A percentile compares a stretch with the other conserved stretches of the same genome.
Evolutionary conservation across 148 eudicot genomes (phyloP).

Genomic region (Amaranthus cruentus): DNA sequence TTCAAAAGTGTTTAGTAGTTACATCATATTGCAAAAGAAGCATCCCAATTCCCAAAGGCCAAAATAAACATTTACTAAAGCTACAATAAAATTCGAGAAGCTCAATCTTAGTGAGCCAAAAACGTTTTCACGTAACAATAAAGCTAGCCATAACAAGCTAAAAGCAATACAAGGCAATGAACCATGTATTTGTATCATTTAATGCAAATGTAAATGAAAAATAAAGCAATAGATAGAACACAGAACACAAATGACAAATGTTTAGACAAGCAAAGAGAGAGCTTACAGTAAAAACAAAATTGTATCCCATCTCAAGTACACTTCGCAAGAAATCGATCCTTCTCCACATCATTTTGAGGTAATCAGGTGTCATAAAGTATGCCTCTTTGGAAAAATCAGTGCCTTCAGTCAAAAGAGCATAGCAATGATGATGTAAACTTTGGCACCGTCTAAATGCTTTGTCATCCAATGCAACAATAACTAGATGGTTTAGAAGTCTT

Average conservation of each 20-base stretch:
- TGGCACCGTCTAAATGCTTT: constrained; percentile 48
- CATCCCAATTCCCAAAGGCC: neutral
- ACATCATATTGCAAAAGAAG: neutral
- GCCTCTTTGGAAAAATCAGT: constrained; percentile 51
- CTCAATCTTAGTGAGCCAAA: neutral
- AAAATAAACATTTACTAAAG: neutral
- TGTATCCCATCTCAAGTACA: constrained; percentile 61
- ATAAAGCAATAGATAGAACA: neutral
- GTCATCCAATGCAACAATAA: constrained; percentile 51
- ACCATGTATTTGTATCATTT: neutral
- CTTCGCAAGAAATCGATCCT: constrained; percentile 48
- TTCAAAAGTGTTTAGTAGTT: neutral
- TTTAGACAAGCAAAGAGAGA: constrained; percentile 2
- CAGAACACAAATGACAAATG: neutral
- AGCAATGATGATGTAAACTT: constrained; percentile 41
- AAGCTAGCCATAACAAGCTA: neutral
- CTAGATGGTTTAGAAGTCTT: constrained; percentile 43
- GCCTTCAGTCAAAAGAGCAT: constrained; percentile 45
- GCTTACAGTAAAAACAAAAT: constrained; percentile 49
- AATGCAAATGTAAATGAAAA: neutral
- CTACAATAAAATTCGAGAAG: neutral
- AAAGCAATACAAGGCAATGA: neutral
- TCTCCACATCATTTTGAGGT: constrained; percentile 65
- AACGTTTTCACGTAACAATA: neutral
- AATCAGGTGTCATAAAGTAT: constrained; percentile 51